Evolutionary conservation across 345 rosid genomes (phyloP).

Genomic region (Linum trigynum): DNA sequence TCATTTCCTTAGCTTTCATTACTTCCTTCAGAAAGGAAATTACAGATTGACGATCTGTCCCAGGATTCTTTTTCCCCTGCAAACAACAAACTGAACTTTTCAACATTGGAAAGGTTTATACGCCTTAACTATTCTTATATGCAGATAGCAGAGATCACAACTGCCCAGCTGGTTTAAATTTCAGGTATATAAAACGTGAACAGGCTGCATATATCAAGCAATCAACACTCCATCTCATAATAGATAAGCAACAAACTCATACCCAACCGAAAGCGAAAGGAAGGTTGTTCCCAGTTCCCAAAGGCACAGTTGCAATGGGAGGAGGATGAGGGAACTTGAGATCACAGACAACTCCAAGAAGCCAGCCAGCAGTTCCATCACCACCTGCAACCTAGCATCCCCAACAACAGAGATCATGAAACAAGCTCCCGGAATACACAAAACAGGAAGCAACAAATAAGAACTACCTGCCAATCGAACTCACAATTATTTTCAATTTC

Average conservation of each 20-base stretch:
- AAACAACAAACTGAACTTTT: constrained; percentile 7
- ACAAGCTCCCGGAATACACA: neutral
- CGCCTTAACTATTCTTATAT: no score
- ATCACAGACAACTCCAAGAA: constrained; percentile 87
- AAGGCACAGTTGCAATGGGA: constrained; percentile 84
- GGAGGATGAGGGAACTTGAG: constrained; percentile 81
- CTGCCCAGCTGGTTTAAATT: neutral
- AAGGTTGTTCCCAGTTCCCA: constrained; percentile 95
- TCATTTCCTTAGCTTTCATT: constrained; percentile 65
- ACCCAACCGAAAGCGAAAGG: constrained; percentile 98
- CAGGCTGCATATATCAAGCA: neutral
- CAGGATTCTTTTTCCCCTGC: constrained; percentile 95
- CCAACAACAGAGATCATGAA: constrained; percentile 9
- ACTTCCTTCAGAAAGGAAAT: constrained; percentile 51
- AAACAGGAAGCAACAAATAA: neutral
- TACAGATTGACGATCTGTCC: constrained; percentile 58
- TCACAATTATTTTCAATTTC: constrained; percentile 59
- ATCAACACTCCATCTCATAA: constrained; percentile 3
- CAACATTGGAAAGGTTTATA: neutral
- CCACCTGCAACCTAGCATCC: constrained; percentile 80
- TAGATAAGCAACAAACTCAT: constrained; percentile 15
- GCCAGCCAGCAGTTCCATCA: constrained; percentile 99
- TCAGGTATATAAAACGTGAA: neutral
- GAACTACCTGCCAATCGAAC: constrained; percentile 16
- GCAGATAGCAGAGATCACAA: neutral